These are phyloP conservation scores for Lactuca saligna DNA, from an alignment of 129 eudicot genomes.

Conservation along the genomic window DNA sequence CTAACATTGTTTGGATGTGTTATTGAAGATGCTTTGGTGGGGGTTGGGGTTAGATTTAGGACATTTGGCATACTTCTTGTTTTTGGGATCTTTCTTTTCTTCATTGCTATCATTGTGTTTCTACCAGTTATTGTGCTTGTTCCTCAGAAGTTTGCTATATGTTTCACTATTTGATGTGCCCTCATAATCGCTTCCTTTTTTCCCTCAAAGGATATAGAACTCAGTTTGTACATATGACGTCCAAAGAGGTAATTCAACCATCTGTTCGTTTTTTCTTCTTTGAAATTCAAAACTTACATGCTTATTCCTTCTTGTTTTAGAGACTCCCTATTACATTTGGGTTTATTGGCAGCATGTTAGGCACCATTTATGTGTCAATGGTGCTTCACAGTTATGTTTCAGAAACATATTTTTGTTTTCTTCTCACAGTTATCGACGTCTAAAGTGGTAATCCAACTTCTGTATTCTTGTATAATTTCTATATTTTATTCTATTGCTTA, in stretches of 20 bases:
- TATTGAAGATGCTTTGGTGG: no score
- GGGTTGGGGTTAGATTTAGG: constrained; percentile 12
- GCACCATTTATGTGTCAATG: constrained; percentile 93
- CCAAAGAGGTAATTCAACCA: constrained; percentile 73
- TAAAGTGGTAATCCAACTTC: background rate
- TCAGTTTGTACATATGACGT: constrained; percentile 88
- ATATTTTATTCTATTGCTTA: no score
- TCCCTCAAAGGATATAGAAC: constrained; percentile 84
- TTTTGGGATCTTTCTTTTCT: constrained; percentile 78
- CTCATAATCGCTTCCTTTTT: constrained; percentile 86
- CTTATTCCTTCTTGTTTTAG: constrained; percentile 38
- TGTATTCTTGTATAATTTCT: background rate
- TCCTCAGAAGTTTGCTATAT: constrained; percentile 92
- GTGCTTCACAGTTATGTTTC: constrained; percentile 91
- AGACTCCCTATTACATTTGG: constrained; percentile 90
- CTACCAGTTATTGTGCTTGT: constrained; percentile 96
- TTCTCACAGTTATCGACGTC: constrained; percentile 99
- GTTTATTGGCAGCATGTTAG: constrained; percentile 78
- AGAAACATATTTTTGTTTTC: constrained; percentile 75
- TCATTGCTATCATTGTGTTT: constrained; percentile 85
- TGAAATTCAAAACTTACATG: no score
- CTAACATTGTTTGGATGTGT: no score
- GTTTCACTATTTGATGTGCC: constrained; percentile 82
- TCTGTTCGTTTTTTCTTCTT: background rate
- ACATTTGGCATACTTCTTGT: constrained; percentile 78